phyloP scores from a whole-genome alignment of 495 filamentous ascomycete species.

The Hypomontagnella monticulosa region DNA sequence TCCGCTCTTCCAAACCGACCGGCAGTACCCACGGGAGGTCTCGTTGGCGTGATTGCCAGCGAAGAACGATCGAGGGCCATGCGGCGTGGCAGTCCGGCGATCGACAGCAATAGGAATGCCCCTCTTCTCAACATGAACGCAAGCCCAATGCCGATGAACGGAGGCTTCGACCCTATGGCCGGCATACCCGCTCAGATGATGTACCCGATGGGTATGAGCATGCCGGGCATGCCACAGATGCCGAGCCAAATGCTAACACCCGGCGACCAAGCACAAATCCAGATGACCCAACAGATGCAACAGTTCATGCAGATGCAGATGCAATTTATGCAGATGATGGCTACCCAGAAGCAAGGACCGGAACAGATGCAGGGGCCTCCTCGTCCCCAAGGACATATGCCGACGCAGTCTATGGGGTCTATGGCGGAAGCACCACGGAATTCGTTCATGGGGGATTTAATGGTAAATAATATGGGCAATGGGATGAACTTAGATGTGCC shows the following conservation, averaged over 20 bases:
- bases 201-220: slow-evolving; percentile 52
- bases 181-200: slow-evolving; percentile 61
- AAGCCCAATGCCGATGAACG: slow-evolving; percentile 50
- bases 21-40: slow-evolving; percentile 68
- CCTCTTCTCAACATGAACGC: slow-evolving; percentile 18
- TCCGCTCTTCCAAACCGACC: slow-evolving; percentile 58
- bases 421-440: slow-evolving; percentile 53
- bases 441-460: slow-evolving; percentile 53
- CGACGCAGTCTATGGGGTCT: slow-evolving; percentile 47
- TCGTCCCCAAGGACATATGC: slow-evolving; percentile 49
- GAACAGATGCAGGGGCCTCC: slow-evolving; percentile 41
- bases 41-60: slow-evolving; percentile 89
- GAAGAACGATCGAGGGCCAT: slow-evolving; percentile 83
- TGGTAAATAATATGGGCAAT: slow-evolving; percentile 43
- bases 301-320: slow-evolving; percentile 95
- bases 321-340: slow-evolving; percentile 88
- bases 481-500: slow-evolving; percentile 47
- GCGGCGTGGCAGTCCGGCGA: slow-evolving; percentile 80
- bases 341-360: slow-evolving; percentile 43
- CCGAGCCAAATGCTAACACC: slow-evolving; percentile 60
- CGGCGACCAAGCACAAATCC: slow-evolving; percentile 79
- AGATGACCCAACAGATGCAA: slow-evolving; percentile 88
- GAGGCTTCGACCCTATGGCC: slow-evolving; percentile 53
- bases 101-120: slow-evolving; percentile 46
- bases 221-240: slow-evolving; percentile 43